Evolutionary conservation across 2,329 filamentous ascomycete genomes (phyloP).

Genomic region (Xylaria sp.): DNA sequence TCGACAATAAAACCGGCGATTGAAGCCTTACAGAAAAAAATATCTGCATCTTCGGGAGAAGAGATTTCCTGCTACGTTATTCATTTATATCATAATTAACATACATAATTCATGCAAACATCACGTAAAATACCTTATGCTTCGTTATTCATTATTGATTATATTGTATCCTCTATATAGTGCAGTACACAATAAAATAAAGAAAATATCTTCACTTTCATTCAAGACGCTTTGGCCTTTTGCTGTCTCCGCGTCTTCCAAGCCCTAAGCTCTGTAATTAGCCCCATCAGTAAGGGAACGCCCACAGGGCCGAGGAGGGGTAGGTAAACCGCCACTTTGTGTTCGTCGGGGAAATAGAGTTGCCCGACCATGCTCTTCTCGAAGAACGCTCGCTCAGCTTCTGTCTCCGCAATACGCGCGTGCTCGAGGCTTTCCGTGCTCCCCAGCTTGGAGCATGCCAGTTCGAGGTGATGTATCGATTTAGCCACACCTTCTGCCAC

Average conservation of each 20-base stretch:
- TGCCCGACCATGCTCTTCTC: constrained; percentile 99
- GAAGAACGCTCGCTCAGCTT: constrained; percentile 95
- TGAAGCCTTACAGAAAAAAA: no score
- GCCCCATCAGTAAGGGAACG: constrained; percentile 86
- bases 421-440: constrained; percentile 76
- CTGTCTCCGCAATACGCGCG: constrained; percentile 84
- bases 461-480: constrained; percentile 80
- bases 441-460: constrained; percentile 78
- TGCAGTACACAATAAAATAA: background rate
- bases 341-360: constrained; percentile 98
- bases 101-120: background rate
- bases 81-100: no score
- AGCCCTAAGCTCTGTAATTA: constrained; percentile 82
- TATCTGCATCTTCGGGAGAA: no score
- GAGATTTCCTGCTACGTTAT: no score
- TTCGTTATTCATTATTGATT: background rate
- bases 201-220: background rate
- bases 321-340: constrained; percentile 96
- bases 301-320: constrained; percentile 90
- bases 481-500: constrained; percentile 88
- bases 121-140: background rate
- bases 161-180: background rate
- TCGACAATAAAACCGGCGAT: no score
- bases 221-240: constrained; percentile 49
- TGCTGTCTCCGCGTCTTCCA: constrained; percentile 63